Evolutionary conservation across 371 early-diverging fungal genomes (phyloP), one percentile per base, ranked within the genome.

Genomic region (Parasitella parasitica): DNA sequence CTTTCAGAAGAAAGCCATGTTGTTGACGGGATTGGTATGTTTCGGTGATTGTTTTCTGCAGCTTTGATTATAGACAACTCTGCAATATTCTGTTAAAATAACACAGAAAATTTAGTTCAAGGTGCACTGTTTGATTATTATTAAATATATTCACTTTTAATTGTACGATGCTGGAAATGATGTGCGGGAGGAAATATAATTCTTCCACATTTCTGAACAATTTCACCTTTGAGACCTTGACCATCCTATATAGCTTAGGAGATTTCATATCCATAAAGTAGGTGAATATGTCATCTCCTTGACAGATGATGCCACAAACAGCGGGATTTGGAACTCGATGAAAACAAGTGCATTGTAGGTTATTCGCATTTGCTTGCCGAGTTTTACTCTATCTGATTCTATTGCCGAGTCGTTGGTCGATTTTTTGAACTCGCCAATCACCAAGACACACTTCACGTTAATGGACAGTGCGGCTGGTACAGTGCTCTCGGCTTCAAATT

Each of bases 31-130:
- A 53, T 46, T 61, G 53, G 43, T 53, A 32, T 3, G 16, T 41
- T 61, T 61, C 46, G 41, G 61, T 53, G 61, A 60, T 53, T 53
- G 43, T 35, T 60, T 53, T 53, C 54, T 28, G 46, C 46, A 39
- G 61, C 46, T 53, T 60, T 28, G 43, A 60, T 53, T 32, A 53
- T 32, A 53, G 61, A 54, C 43, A 28, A 13, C 35, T 61, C 54
- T 61, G 61, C 54, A 36, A 61, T 54, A 11, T 61, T 61, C 61
- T 61, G 54, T 61, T 61, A 54, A 61, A 61, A 54, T 22, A 54
- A 54, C 46, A 61, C 30, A 61, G 54, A 61, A 53, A 54, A 61
- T 1, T 54, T 54, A 54, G 61, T 54, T 61, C 36, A 46, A 61
- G 53, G 54, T 32, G 46, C 54, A 53, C 28, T 53, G 22, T 52